These are phyloP conservation scores for Backusella macrospora DNA, from an alignment of 192 early-diverging fungal genomes.

Conservation along the genomic window DNA sequence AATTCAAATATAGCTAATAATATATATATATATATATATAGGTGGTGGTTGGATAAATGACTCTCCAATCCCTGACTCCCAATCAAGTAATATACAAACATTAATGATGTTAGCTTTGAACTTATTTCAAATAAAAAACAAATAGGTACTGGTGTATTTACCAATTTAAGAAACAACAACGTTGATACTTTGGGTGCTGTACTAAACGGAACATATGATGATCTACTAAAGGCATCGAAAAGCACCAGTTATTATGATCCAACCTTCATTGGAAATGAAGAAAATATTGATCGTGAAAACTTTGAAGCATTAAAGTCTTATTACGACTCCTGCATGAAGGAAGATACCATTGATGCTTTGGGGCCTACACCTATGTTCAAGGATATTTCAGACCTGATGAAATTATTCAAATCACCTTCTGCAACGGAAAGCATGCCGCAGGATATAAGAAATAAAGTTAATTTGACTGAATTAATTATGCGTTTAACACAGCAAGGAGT, in stretches of 20 bases:
- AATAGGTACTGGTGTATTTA: slow-evolving; percentile 26
- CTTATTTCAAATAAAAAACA: not conserved
- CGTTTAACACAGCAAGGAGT: slow-evolving; percentile 6
- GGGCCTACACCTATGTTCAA: slow-evolving; percentile 46
- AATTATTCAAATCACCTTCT: not conserved
- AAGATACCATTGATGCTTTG: slow-evolving; percentile 42
- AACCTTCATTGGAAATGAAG: slow-evolving; percentile 15
- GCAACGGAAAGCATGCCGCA: not conserved
- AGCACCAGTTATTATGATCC: slow-evolving; percentile 15
- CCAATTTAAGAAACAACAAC: slow-evolving; percentile 27
- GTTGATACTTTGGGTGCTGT: slow-evolving; percentile 47
- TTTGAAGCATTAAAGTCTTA: slow-evolving; percentile 58
- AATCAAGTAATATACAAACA: slow-evolving; percentile 38
- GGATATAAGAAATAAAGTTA: not conserved
- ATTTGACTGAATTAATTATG: slow-evolving; percentile 11
- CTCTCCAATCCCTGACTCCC: slow-evolving; percentile 62
- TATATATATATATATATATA: slow-evolving; percentile 21
- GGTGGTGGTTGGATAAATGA: slow-evolving; percentile 59
- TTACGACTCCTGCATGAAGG: slow-evolving; percentile 61
- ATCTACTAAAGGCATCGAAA: slow-evolving; percentile 3
- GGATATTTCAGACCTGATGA: slow-evolving; percentile 25
- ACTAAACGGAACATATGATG: slow-evolving; percentile 48
- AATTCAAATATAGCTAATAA: not conserved
- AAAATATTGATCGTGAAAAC: slow-evolving; percentile 50
- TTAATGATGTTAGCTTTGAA: not conserved